Evolutionary conservation across 2,329 filamentous ascomycete genomes (phyloP), one percentile per base, ranked within the genome.

Genomic region (Aspergillus ustus): DNA sequence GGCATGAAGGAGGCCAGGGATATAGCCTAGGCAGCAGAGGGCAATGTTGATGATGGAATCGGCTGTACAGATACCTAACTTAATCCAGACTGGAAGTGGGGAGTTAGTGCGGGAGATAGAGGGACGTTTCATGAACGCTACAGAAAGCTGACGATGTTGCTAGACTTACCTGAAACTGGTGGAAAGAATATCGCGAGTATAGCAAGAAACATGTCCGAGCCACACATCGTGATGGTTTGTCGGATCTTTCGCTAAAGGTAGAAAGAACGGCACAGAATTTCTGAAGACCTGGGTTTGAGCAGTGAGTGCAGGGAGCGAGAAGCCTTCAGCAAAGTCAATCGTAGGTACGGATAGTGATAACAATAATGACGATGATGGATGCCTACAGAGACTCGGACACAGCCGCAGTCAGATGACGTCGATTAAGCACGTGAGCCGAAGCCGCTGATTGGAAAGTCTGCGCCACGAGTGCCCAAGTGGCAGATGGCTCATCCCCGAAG

Each of bases 31-130:
- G 57, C 87, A 75, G 78, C 91, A 95, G 71, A 98, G 92, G 51
- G 93, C 89, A 77, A 98, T 89, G 82, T 99, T 99, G 83, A 99
- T 96, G 71, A 98, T 73, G 8, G 91, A 94, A 81, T 98, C 95
- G 60, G 89, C 92, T 65, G 89, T 91, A 84, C 95, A 99, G 80
- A 99, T 84, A 66, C 95, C 95, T 72, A 90, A 84, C 82, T 98
- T 99, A 63, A 99, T 92, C 95, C 95, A 99, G 71, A 99, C 95
- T 92, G 71, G 69, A 48, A 48, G 64, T 48, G 52, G 63, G 20
- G 20, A 43, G 75, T 80, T 73, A 81, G 77, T 52, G 48, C 54
- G 31, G 4, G 11, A 51, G 51, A 63, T 63, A 45, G 58, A 62
- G 25, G 6, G 25, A 25, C 25, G 25, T 4, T 25, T 22, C 56